Evolutionary conservation across 768 basidiomycete genomes (phyloP).

Genomic region (Omphalotus guepiniiformis): DNA sequence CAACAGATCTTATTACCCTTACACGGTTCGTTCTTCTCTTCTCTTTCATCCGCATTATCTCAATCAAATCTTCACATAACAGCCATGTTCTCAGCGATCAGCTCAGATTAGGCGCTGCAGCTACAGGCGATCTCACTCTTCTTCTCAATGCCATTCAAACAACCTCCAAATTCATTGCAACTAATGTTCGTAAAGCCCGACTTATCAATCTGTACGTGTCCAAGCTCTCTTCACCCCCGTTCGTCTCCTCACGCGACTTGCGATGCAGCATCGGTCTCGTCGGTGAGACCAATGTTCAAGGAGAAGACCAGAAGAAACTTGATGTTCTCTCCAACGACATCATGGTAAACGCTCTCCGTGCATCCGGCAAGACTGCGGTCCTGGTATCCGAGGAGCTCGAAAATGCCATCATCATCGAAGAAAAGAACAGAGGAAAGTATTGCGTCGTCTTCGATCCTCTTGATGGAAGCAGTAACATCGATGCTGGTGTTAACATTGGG

Average conservation of each 20-base stretch:
- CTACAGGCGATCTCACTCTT: conserved; percentile 92
- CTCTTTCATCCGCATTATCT: too few species aligned
- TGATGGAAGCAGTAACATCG: conserved; percentile 95
- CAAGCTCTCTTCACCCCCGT: too few species aligned
- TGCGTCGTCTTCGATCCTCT: conserved; percentile 99
- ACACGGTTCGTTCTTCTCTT: conserved; percentile 65
- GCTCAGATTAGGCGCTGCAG: conserved; percentile 71
- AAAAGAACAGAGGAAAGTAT: conserved; percentile 77
- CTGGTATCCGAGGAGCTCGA: conserved; percentile 96
- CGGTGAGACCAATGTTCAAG: conserved; percentile 94
- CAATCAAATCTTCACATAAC: too few species aligned
- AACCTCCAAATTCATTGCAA: conserved; percentile 96
- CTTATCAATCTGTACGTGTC: conserved; percentile 91
- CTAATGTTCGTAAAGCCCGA: conserved; percentile 94
- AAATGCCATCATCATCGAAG: conserved; percentile 87
- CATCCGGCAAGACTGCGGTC: conserved; percentile 95
- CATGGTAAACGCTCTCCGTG: conserved; percentile 96
- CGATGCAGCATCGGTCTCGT: conserved; percentile 86
- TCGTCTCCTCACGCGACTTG: too few species aligned
- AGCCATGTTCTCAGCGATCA: conserved; percentile 90
- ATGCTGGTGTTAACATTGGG: conserved; percentile 97
- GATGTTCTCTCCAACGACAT: conserved; percentile 98
- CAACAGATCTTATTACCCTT: conserved; percentile 88
- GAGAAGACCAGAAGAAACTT: conserved; percentile 99
- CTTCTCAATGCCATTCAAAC: conserved; percentile 95